Percentiles rank a stretch among this genome's conserved stretches.
Conservation (phyloP, 306 rosid species). For the Elaeagnus macrophylla region DNA sequence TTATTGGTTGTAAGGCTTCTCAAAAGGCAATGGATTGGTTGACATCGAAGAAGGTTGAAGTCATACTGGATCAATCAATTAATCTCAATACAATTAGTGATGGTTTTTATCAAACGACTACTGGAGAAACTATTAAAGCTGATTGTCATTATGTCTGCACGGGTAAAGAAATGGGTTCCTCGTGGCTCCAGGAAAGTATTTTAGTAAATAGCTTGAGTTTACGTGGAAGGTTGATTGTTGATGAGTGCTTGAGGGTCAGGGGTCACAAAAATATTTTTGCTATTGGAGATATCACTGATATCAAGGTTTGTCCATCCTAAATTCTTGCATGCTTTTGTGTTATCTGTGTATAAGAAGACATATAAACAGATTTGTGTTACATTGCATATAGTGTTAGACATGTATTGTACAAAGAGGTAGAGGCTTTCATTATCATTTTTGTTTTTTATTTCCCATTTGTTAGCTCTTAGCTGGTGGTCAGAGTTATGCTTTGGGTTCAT, state of each 20-base stretch:
- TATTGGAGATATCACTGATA: constrained; percentile 32
- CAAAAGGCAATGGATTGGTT: constrained; percentile 35
- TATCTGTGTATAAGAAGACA: not conserved
- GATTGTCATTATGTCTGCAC: constrained; percentile 33
- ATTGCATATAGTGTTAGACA: too few relatives aligned
- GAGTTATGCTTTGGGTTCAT: not conserved
- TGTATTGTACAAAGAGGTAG: too few relatives aligned
- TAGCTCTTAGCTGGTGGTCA: too few relatives aligned
- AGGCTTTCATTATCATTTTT: too few relatives aligned
- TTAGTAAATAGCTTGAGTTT: constrained; percentile 18
- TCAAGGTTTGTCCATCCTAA: constrained; percentile 17
- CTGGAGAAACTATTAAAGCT: constrained; percentile 28
- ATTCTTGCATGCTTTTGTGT: not conserved
- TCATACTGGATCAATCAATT: constrained; percentile 27
- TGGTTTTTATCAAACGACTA: constrained; percentile 19
- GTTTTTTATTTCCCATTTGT: not conserved
- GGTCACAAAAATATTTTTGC: constrained; percentile 32
- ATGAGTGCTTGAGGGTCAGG: constrained; percentile 27
- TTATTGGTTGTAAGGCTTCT: constrained; percentile 32
- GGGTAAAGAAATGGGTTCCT: constrained; percentile 24
- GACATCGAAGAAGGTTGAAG: constrained; percentile 34
- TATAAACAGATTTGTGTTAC: too few relatives aligned
- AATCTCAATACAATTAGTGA: constrained; percentile 14
- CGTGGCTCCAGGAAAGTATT: constrained; percentile 27
- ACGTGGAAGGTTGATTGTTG: constrained; percentile 31